phyloP scores from a whole-genome alignment of 169 alveolate species.

The Amoebophrya sp. region DNA sequence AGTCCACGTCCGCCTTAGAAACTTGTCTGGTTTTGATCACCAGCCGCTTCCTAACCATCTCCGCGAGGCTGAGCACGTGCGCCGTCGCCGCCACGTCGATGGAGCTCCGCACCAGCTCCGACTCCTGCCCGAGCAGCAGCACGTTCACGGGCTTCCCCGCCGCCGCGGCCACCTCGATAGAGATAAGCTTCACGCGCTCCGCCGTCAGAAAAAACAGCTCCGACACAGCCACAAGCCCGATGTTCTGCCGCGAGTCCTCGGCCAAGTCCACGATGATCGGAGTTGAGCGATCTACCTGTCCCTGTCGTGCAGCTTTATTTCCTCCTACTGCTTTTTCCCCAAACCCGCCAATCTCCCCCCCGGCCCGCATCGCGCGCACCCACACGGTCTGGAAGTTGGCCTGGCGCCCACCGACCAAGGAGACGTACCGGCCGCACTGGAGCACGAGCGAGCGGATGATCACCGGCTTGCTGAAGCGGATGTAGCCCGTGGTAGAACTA shows the following conservation, averaged over 20 bases:
- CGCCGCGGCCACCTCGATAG: background rate
- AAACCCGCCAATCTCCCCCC: no score
- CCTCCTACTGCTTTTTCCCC: no score
- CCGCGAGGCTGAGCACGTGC: background rate
- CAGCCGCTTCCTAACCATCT: background rate
- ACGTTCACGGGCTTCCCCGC: background rate
- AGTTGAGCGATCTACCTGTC: no score
- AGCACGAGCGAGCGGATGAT: background rate
- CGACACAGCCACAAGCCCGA: background rate
- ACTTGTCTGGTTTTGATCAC: background rate
- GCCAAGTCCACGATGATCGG: background rate
- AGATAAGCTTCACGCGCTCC: background rate
- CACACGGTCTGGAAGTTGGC: background rate
- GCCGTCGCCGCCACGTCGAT: background rate
- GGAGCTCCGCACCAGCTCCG: background rate
- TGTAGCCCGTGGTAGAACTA: background rate
- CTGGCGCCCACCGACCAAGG: background rate
- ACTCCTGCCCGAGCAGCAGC: background rate
- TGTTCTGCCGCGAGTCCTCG: background rate
- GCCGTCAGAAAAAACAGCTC: conserved; percentile 1
- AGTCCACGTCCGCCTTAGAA: background rate
- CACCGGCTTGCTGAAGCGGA: background rate
- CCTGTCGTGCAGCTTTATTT: no score
- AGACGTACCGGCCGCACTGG: background rate
- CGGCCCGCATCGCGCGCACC: background rate